Evolutionary conservation across 108 stramenopile genomes (phyloP).

Genomic region (Licmophora abbreviata): DNA sequence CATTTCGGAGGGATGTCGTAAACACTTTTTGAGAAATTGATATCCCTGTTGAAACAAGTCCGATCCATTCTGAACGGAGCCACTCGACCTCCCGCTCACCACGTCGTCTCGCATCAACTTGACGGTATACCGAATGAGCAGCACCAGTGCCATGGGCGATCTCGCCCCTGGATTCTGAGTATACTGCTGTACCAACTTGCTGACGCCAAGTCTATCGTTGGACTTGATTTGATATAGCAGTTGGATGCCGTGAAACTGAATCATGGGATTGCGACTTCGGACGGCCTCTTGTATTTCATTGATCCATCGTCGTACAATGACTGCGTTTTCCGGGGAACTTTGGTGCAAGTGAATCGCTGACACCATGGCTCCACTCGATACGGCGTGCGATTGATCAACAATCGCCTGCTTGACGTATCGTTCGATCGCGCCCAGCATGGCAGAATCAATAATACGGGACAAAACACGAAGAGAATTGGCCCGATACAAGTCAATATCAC

Average conservation of each 20-base stretch:
- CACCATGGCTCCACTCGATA: slow-evolving; percentile 62
- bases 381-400: slow-evolving; percentile 52
- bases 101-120: slow-evolving; percentile 22
- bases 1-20: slow-evolving; percentile 51
- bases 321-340: slow-evolving; percentile 11
- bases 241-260: slow-evolving; percentile 70
- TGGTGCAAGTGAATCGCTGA: slow-evolving; percentile 18
- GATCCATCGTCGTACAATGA: slow-evolving; percentile 44
- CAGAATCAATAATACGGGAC: slow-evolving; percentile 63
- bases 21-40: slow-evolving; percentile 43
- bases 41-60: slow-evolving; percentile 42
- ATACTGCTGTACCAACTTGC: slow-evolving; percentile 57
- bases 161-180: slow-evolving; percentile 12
- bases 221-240: slow-evolving; percentile 69
- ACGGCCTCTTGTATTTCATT: slow-evolving; percentile 64
- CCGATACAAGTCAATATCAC: slow-evolving; percentile 60
- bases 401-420: slow-evolving; percentile 81
- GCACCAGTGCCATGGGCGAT: slow-evolving; percentile 50
- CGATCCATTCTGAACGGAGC: slow-evolving; percentile 5
- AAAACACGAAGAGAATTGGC: slow-evolving; percentile 81
- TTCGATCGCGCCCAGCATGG: slow-evolving; percentile 76
- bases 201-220: slow-evolving; percentile 59
- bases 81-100: slow-evolving; percentile 1
- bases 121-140: slow-evolving; percentile 62
- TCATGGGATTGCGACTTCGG: slow-evolving; percentile 47